Evolutionary conservation across 2,329 filamentous ascomycete genomes (phyloP), one percentile per base, ranked within the genome.

Genomic region (Aspergillus latus): DNA sequence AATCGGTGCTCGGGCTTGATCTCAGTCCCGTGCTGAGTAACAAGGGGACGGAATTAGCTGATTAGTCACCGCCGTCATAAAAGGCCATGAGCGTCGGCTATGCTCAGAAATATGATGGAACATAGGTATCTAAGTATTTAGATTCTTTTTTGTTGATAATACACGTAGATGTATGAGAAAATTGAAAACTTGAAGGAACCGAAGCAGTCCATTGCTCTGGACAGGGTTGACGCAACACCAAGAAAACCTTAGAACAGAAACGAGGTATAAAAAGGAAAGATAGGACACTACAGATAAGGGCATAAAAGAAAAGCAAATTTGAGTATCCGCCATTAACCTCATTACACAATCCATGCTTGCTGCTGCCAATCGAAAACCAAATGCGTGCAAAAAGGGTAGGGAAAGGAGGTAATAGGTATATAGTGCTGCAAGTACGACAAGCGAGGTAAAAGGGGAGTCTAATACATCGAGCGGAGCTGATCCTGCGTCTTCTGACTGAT

Each of bases 401-500:
- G 10, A 47, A 34, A 16, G 21, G 15, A 47, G 36, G 34, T 40
- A 34, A 15, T 21, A 34, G 11, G 34, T 28, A n/a, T n/a, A 47
- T 9, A 28, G 26, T 37, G 48, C 29, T 28, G 15, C 39, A n/a
- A 26, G 36, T 29, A 44, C 28, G 46, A 51, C 52, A 47, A 29
- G 54, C 54, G 51, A 29, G 15, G 39, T 36, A 32, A 42, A 40
- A 54, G 11, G 28, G 30, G n/a, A 43, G 44, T 32, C 13, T 49
- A 36, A 45, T 57, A 58, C 43, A 63, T 53, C 29, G 60, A 55
- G 16, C 61, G 64, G 57, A 72, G 54, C 58, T 70, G 66, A 13
- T 69, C 65, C 61, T 67, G 68, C 36, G 71, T 71, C 53, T 65
- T 62, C 50, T 73, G 71, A 51, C 72, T 74, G 59, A 70, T 70